A percentile compares a stretch with the other conserved stretches of the same genome.
Conservation (phyloP, 305 asterid genomes). For the Rubia balearica region DNA sequence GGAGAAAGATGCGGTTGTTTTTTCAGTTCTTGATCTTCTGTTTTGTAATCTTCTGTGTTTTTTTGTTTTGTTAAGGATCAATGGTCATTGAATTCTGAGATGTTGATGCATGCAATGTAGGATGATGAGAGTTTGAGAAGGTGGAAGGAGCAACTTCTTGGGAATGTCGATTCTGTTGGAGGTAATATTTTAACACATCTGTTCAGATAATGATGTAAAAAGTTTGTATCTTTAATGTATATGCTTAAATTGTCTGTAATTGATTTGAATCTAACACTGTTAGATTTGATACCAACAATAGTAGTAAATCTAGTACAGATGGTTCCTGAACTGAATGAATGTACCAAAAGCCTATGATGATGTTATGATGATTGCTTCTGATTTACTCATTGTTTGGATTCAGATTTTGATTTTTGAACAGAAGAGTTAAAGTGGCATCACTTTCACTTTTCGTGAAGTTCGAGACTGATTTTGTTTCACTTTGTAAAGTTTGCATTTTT, state of each 20-base stretch:
- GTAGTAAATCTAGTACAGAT: background rate
- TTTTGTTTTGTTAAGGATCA: background rate
- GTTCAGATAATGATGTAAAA: background rate
- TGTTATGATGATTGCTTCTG: conserved; percentile 7
- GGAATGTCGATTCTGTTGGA: conserved; percentile 80
- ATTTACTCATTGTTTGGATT: background rate
- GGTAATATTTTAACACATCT: conserved; percentile 31
- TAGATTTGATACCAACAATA: background rate
- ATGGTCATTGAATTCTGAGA: background rate
- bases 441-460: conserved; percentile 12
- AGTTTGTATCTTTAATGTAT: background rate
- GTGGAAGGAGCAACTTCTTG: conserved; percentile 95
- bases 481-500: background rate
- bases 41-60: background rate
- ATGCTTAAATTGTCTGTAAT: background rate
- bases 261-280: background rate
- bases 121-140: conserved; percentile 95
- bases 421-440: conserved; percentile 1
- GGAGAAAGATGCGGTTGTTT: conserved; percentile 80
- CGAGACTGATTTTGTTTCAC: background rate
- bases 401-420: background rate
- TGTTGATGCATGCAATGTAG: conserved; percentile 26
- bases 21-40: background rate
- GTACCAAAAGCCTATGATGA: background rate
- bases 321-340: background rate